Conservation (phyloP, 768 basidiomycete genomes). For the Omphalotus guepiniiformis region DNA sequence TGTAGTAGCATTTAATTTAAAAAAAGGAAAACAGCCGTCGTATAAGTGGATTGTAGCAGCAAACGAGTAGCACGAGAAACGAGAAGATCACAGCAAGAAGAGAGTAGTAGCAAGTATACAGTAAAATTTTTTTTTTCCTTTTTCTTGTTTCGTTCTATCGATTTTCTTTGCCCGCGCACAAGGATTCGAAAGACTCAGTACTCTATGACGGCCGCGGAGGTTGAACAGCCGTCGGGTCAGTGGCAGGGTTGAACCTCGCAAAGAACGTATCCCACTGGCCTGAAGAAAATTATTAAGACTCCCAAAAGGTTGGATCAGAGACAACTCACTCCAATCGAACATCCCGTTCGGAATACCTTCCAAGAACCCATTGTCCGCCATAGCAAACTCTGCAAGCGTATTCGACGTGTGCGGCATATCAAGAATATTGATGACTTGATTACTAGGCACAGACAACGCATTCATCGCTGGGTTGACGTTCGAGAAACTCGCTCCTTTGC, state of each 20-base stretch:
- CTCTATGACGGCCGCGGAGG: too few species aligned
- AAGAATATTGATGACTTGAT: constrained; percentile 74
- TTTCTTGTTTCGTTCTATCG: too few species aligned
- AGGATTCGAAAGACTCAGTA: too few species aligned
- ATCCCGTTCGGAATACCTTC: constrained; percentile 79
- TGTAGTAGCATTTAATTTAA: too few species aligned
- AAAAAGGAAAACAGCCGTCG: too few species aligned
- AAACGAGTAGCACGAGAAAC: too few species aligned
- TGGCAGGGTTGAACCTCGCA: constrained; percentile 61
- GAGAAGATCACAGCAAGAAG: too few species aligned
- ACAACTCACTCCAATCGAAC: constrained; percentile 78
- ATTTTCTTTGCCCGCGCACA: too few species aligned
- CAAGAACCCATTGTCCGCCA: constrained; percentile 64
- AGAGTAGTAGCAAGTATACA: too few species aligned
- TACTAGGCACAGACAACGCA: constrained; percentile 33
- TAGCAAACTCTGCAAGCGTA: constrained; percentile 58
- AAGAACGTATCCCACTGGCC: constrained; percentile 86
- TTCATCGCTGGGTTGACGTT: constrained; percentile 83
- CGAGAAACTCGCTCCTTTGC: constrained; percentile 29
- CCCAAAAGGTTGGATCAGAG: not conserved
- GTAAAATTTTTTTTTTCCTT: too few species aligned
- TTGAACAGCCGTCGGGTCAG: too few species aligned
- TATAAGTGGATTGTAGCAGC: too few species aligned
- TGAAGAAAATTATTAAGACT: constrained; percentile 21
- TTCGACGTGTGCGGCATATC: constrained; percentile 55